Base-by-base conservation (phyloP, 805 yeast species). In the Candida anglica region DNA sequence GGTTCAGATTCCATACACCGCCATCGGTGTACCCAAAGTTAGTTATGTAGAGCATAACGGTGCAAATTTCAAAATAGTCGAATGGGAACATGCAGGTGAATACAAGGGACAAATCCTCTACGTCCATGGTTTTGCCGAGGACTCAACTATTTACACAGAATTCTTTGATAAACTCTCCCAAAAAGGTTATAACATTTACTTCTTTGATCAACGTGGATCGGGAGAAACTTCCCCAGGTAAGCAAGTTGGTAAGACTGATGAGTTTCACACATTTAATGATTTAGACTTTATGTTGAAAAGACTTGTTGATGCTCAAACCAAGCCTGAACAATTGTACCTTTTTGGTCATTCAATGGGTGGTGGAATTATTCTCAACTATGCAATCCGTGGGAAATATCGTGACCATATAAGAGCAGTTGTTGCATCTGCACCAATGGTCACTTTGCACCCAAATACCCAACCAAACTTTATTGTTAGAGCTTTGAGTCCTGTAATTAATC, bases 291-390 rank as follows among this genome's bases (percentile, higher is more conserved):
- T 84, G 53, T 55, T 80, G 34, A 60, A 72, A 36, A 50, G 49
- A 29, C 70, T 69, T 33, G 46, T 69, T 15, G 65, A 68, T 14
- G 19, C 14, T 13, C 19, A 30, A 10, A 6, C 18, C n/a, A 15
- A 16, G n/a, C 61, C 63, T 19, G 66, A 63, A 30, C 72, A 72
- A 40, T 44, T 82, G 20, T 70, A 63, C 44, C 48, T 85, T 29
- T 62, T 73, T 48, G 88, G 91, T 1, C 86, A 79, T 43, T 82
- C 88, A 7, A 82, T 85, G 89, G 95, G 95, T 32, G 91, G 91
- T 15, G 89, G 82, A 0, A 76, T 84, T 32, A 63, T 62, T 0
- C 58, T 84, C 37, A 80, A 79, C 53, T 83, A 84, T 51, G 77
- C 75, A 3, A 66, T 75, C 23, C 49, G 52, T 20, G 89, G 89